Conservation (phyloP, 257 asterid genomes). For the Solanum sejunctum region DNA sequence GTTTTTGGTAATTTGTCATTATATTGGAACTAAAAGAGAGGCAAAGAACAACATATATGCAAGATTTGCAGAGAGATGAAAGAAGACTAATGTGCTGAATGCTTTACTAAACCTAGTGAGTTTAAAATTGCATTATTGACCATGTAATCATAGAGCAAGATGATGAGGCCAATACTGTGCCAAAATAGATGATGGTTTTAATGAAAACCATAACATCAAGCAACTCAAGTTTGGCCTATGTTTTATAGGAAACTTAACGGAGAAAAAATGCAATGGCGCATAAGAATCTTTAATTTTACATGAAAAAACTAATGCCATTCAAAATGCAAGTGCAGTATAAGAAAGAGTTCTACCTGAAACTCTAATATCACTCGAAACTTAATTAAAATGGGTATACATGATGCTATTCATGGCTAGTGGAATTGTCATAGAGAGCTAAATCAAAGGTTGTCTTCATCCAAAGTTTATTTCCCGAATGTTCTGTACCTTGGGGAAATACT, state of each 20-base stretch:
- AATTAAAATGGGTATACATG: neutral
- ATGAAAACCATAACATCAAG: neutral
- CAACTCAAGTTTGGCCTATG: neutral
- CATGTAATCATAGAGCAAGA: neutral
- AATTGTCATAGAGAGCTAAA: neutral
- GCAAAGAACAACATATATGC: neutral
- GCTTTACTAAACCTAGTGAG: neutral
- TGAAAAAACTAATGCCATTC: neutral
- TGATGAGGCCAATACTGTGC: neutral
- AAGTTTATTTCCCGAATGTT: neutral
- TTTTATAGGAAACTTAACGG: neutral
- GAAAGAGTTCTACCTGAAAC: neutral
- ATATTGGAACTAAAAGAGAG: neutral
- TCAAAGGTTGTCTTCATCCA: neutral
- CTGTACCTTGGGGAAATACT: neutral
- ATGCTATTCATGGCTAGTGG: neutral
- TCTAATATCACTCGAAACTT: neutral
- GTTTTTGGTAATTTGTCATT: neutral
- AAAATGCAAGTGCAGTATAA: neutral
- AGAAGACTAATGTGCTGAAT: neutral
- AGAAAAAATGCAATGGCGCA: neutral
- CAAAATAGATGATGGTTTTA: neutral
- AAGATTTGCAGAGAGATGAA: neutral
- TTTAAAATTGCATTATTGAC: neutral
- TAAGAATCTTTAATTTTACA: neutral